phyloP scores from a whole-genome alignment of 768 basidiomycete species.

The Lanmaoa pseudosensibilis region DNA sequence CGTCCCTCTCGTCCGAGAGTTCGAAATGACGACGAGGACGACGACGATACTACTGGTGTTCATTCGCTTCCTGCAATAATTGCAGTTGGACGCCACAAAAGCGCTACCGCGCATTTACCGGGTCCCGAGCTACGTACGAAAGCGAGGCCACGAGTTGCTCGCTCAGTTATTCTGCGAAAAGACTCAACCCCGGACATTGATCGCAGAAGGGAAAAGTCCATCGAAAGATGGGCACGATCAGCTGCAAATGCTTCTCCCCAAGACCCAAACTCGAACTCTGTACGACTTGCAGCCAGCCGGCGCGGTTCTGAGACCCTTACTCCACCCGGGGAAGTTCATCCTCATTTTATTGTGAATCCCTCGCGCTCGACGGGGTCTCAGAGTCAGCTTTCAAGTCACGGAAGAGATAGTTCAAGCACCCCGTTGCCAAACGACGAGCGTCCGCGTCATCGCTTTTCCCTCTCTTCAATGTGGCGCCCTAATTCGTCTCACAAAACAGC shows the following conservation, averaged over 20 bases:
- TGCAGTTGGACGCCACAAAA: constrained; percentile 28
- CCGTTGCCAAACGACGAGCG: constrained; percentile 25
- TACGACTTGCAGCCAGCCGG: constrained; percentile 10
- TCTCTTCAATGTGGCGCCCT: constrained; percentile 31
- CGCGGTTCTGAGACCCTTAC: constrained; percentile 35
- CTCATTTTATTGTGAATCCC: constrained; percentile 7
- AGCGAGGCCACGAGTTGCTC: constrained; percentile 24
- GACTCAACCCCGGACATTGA: constrained; percentile 23
- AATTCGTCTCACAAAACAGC: constrained; percentile 20
- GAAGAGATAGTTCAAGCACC: constrained; percentile 20
- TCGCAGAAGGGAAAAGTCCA: constrained; percentile 32
- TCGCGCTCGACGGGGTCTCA: constrained; percentile 26
- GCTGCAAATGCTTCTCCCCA: constrained; percentile 24
- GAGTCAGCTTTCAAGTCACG: constrained; percentile 29
- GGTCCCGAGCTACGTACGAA: constrained; percentile 25
- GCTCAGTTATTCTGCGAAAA: constrained; percentile 21
- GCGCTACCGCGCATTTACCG: constrained; percentile 15
- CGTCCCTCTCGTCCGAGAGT: constrained; percentile 16
- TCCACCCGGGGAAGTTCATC: constrained; percentile 18
- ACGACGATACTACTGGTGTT: constrained; percentile 29
- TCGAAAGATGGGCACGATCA: constrained; percentile 35
- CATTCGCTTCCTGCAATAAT: constrained; percentile 32
- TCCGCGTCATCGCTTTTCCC: constrained; percentile 31
- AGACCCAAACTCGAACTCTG: constrained; percentile 15
- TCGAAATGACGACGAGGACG: constrained; percentile 16